Base-by-base conservation (phyloP, 2,329 filamentous ascomycete genomes). In the Cladosporium halotolerans region DNA sequence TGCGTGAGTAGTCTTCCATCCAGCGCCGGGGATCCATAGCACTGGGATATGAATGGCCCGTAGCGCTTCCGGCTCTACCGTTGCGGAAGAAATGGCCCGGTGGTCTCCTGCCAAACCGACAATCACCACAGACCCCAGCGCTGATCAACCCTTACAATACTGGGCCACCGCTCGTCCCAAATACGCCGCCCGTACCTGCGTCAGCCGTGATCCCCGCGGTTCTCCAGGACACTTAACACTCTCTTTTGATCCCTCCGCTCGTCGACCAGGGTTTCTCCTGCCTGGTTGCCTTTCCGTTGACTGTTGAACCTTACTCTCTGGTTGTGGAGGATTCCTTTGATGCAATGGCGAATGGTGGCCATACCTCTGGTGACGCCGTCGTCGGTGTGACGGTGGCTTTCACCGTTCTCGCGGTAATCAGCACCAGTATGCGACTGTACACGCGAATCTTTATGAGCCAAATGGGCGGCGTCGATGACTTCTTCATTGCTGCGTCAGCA, bases 331-430 rank as follows among this genome's bases (percentile, higher is more conserved):
- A 32, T 5, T 14, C 2, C n/a, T 14, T 45, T 9, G 6, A 33
- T 3, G 39, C 18, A 9, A 53, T 53, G 51, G 51, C 51, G 19
- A 16, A 14, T 36, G 51, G 51, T 14, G 45, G 62, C 13, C 62
- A 65, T 47, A 62, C 63, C 11, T 55, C 61, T 31, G 61, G 61
- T 38, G 54, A 53, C 19, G 59, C 62, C 19, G 62, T 65, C 19
- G 56, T 60, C 3, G 62, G 57, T 28, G 61, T 62, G 19, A 62
- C 59, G 10, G 50, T 65, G 19, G 52, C 60, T 13, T 61, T 62
- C 44, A 65, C 62, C 2, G 46, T 61, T 10, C 36, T 64, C 14
- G 60, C 61, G 6, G 55, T 51, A 28, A 44, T 63, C 3, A 53
- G 58, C 6, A 62, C 59, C 11, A 28, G 57, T 19, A 32, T 57